phyloP scores from a whole-genome alignment of 1,284 basidiomycete species.

The Earliella scabrosa region DNA sequence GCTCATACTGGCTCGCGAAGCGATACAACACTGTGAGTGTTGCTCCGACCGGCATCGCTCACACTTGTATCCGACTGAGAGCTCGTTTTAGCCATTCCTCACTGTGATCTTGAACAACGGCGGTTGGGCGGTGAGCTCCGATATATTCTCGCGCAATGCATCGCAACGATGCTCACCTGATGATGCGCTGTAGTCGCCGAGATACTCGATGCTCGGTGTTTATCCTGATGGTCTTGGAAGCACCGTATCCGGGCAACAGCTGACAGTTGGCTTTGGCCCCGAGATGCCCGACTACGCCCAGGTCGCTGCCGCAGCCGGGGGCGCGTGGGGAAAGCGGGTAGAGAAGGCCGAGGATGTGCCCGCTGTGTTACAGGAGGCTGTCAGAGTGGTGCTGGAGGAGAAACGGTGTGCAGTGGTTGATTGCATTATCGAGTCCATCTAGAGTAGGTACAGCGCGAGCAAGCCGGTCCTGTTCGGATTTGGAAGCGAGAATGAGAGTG shows the following conservation, averaged over 20 bases:
- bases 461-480: no score
- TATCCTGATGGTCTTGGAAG: constrained; percentile 64
- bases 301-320: constrained; percentile 67
- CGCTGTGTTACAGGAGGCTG: constrained; percentile 50
- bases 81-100: constrained; percentile 70
- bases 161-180: background rate
- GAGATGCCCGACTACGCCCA: constrained; percentile 62
- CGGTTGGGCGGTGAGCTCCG: constrained; percentile 58
- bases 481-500: no score
- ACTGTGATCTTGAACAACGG: constrained; percentile 75
- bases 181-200: constrained; percentile 50
- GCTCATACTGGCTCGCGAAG: constrained; percentile 73
- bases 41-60: background rate
- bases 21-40: constrained; percentile 62
- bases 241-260: constrained; percentile 45
- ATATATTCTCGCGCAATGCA: constrained; percentile 4
- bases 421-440: constrained; percentile 45
- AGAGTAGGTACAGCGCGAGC: background rate
- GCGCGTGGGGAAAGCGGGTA: constrained; percentile 63
- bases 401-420: constrained; percentile 68
- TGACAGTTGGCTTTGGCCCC: constrained; percentile 70
- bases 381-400: constrained; percentile 60
- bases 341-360: constrained; percentile 42
- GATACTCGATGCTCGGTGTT: constrained; percentile 64
- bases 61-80: no score